A percentile compares a stretch with the other conserved stretches of the same genome.
Conservation (phyloP, 169 alveolate genomes). For the Plasmodium inui region DNA sequence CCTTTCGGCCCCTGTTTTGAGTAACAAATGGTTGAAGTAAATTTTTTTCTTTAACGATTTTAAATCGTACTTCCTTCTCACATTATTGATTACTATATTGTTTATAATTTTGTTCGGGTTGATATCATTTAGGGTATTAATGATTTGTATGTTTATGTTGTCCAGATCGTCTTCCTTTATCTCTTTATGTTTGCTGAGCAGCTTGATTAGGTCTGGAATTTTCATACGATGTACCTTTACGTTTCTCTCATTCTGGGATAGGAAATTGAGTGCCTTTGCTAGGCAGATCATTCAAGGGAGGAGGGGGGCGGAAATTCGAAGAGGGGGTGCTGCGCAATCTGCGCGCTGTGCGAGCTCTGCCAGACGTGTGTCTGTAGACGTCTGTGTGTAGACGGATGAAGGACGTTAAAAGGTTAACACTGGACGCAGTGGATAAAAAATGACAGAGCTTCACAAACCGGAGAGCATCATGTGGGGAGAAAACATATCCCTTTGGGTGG, state of each 20-base stretch:
- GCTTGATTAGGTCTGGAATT: constrained; percentile 47
- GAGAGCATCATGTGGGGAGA: background rate
- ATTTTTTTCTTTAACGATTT: constrained; percentile 68
- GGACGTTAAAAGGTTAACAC: background rate
- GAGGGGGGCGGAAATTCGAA: background rate
- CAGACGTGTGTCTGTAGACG: background rate
- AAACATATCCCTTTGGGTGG: background rate
- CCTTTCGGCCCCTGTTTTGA: constrained; percentile 11
- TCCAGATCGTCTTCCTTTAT: constrained; percentile 50
- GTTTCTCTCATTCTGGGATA: constrained; percentile 40
- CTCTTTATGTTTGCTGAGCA: constrained; percentile 25
- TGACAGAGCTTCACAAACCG: background rate
- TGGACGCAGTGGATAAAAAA: background rate
- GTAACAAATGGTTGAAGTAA: constrained; percentile 49
- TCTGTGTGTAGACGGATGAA: background rate
- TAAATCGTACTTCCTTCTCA: constrained; percentile 31
- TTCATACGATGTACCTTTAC: constrained; percentile 42
- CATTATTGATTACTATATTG: constrained; percentile 39
- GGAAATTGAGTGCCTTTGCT: constrained; percentile 7
- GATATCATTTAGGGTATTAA: constrained; percentile 52
- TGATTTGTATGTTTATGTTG: constrained; percentile 66
- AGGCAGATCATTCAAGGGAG: constrained; percentile 30
- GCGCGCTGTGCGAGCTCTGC: background rate
- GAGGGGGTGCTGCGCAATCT: background rate
- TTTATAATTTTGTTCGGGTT: constrained; percentile 64